Evolutionary conservation across 139 green algal genomes (phyloP), one percentile per base, ranked within the genome.

Genomic region (Auxenochlorella pyrenoidosa): DNA sequence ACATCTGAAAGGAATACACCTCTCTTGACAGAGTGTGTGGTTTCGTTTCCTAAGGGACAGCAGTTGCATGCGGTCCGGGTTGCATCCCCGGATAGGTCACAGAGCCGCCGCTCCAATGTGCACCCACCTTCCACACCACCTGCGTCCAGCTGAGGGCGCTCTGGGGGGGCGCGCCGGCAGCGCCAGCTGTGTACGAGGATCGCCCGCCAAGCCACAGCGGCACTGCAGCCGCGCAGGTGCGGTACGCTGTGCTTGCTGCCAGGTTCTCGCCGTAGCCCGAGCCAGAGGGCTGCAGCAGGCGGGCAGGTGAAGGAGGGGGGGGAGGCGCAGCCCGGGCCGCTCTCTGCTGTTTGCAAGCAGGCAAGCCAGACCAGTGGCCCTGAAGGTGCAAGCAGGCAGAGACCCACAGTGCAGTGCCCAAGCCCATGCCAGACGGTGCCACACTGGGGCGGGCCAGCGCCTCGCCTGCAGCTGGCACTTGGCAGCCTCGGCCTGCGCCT

Each of bases 71-170:
- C n/a, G n/a, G n/a, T n/a, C n/a, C n/a, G n/a, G n/a, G n/a, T n/a
- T n/a, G n/a, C n/a, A n/a, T n/a, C n/a, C n/a, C n/a, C n/a, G n/a
- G n/a, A n/a, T n/a, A n/a, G n/a, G n/a, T n/a, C n/a, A n/a, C n/a
- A n/a, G n/a, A n/a, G n/a, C n/a, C n/a, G n/a, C n/a, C n/a, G n/a
- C n/a, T 51, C 73, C 40, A 16, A 22, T 51, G 2, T 19, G 40
- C 43, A 65, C 77, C 16, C 51, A 68, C 77, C 77, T 83, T 83
- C 77, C 77, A 83, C 4, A 83, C 77, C 2, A 83, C 58, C 77
- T 83, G 77, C 1, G 77, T 83, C 77, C 77, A 83, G 34, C 47
- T 34, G 12, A 83, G 77, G 0, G 77, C 77, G 24, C 28, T 36
- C 44, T 82, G 41, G 6, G 75, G 75, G 10, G 75, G 75, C 30